A percentile compares a stretch with the other conserved stretches of the same genome.
Evolutionary conservation across 176 grass and related monocot species (phyloP).

Genomic region (Carex kokanica): DNA sequence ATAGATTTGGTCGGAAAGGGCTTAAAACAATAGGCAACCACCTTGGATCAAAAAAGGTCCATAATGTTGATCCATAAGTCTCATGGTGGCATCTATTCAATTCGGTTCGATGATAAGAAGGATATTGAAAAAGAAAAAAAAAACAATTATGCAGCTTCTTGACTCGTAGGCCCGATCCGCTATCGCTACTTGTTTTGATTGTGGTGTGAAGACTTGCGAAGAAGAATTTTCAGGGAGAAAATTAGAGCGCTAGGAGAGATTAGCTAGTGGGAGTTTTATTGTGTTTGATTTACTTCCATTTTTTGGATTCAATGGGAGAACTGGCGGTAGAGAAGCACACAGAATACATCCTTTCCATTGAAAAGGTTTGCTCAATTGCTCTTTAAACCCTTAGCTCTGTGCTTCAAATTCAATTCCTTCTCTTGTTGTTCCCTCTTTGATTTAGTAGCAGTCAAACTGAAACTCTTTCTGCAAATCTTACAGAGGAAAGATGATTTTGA

Average conservation of each 20-base stretch:
- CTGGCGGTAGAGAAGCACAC: slow-evolving; percentile 67
- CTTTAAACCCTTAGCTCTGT: not conserved
- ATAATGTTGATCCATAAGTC: no score
- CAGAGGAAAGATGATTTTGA: slow-evolving; percentile 86
- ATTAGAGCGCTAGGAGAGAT: not conserved
- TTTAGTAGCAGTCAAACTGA: not conserved
- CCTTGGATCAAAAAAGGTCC: no score
- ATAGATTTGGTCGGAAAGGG: no score
- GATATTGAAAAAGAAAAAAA: no score
- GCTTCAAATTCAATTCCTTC: not conserved
- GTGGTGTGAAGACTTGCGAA: not conserved
- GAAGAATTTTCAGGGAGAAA: not conserved
- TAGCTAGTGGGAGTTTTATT: not conserved
- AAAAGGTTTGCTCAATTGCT: slow-evolving; percentile 51
- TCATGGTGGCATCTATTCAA: no score
- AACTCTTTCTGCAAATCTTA: not conserved
- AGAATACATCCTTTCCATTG: slow-evolving; percentile 67
- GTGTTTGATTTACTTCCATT: not conserved
- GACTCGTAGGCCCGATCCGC: no score
- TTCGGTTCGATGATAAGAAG: no score
- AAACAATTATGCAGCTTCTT: no score
- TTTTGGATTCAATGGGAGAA: slow-evolving; percentile 28
- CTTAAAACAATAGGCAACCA: no score
- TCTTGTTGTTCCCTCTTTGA: not conserved
- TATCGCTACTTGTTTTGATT: no score